Evolutionary conservation across 225 moss, liverwort and hornwort genomes (phyloP).

Genomic region (Pseudisothecium myosuroides): DNA sequence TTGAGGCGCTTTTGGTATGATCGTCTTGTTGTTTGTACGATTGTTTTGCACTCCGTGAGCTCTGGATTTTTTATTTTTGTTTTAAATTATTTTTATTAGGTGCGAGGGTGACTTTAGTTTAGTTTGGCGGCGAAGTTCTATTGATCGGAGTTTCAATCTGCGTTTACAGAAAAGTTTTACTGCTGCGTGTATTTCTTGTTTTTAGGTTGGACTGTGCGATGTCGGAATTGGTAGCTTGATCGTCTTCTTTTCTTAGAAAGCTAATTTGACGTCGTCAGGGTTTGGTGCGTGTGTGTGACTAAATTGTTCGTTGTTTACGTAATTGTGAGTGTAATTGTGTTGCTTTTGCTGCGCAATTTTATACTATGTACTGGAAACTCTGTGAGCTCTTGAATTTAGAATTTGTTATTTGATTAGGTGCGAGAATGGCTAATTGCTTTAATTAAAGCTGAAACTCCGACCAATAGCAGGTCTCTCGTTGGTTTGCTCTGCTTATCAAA

Average conservation of each 20-base stretch:
- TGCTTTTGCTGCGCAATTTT: not conserved
- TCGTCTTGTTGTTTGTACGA: not conserved
- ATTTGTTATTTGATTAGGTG: not conserved
- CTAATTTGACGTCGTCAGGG: not conserved
- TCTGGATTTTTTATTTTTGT: not conserved
- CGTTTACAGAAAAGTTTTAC: not conserved
- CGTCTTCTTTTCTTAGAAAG: not conserved
- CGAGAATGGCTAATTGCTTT: not conserved
- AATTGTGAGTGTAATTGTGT: not conserved
- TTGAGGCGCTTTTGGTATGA: not conserved
- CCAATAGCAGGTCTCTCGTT: not conserved
- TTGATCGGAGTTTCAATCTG: not conserved
- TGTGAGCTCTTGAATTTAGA: not conserved
- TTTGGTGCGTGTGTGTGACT: not conserved
- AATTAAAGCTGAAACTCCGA: too few relatives aligned
- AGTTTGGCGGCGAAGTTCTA: not conserved
- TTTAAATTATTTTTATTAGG: not conserved
- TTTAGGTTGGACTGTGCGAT: not conserved
- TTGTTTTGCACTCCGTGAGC: not conserved
- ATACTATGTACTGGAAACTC: not conserved
- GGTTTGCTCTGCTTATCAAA: not conserved
- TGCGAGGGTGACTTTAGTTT: not conserved
- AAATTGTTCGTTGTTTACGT: not conserved
- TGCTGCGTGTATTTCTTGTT: not conserved
- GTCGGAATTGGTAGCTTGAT: not conserved